phyloP scores from a whole-genome alignment of 352 stramenopile genomes.

The Globisporangium canariense region DNA sequence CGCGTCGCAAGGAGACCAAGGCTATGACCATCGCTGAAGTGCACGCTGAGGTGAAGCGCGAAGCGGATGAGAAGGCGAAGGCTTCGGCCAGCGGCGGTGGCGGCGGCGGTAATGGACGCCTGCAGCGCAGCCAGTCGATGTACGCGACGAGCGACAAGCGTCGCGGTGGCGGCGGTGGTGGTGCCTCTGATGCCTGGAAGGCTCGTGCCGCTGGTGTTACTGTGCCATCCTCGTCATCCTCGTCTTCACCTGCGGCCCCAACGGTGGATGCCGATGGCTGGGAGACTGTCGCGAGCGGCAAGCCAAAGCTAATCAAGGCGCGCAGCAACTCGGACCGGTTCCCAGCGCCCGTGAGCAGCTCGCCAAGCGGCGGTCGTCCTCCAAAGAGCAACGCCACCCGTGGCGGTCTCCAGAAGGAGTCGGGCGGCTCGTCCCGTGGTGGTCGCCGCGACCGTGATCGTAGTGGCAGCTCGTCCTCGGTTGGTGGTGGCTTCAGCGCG shows the following conservation, averaged over 20 bases:
- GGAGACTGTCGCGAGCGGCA: slow-evolving; percentile 59
- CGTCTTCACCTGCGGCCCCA: slow-evolving; percentile 16
- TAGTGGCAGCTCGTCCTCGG: slow-evolving; percentile 52
- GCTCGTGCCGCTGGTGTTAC: slow-evolving; percentile 27
- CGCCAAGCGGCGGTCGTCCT: slow-evolving; percentile 24
- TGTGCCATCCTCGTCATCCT: slow-evolving; percentile 11
- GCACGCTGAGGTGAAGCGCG: slow-evolving; percentile 66
- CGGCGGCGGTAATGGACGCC: slow-evolving; percentile 27
- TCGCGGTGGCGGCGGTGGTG: slow-evolving; percentile 32
- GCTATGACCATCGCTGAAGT: slow-evolving; percentile 83
- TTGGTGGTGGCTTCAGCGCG: slow-evolving; percentile 12
- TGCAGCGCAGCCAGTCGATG: slow-evolving; percentile 68
- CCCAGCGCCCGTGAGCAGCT: slow-evolving; percentile 17
- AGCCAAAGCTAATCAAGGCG: slow-evolving; percentile 59
- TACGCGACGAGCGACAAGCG: slow-evolving; percentile 44
- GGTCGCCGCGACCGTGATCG: slow-evolving; percentile 44
- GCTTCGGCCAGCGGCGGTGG: slow-evolving; percentile 26
- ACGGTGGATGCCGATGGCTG: slow-evolving; percentile 61
- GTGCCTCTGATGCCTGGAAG: slow-evolving; percentile 62
- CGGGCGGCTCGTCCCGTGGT: slow-evolving; percentile 16
- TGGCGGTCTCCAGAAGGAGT: slow-evolving; percentile 23
- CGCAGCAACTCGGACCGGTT: slow-evolving; percentile 62
- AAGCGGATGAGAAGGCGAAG: slow-evolving; percentile 69
- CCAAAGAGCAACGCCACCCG: slow-evolving; percentile 27
- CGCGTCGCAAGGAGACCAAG: slow-evolving; percentile 76